Conservation (phyloP, 2,329 filamentous ascomycete genomes). For the Aspergillus oerlinghausenensis region DNA sequence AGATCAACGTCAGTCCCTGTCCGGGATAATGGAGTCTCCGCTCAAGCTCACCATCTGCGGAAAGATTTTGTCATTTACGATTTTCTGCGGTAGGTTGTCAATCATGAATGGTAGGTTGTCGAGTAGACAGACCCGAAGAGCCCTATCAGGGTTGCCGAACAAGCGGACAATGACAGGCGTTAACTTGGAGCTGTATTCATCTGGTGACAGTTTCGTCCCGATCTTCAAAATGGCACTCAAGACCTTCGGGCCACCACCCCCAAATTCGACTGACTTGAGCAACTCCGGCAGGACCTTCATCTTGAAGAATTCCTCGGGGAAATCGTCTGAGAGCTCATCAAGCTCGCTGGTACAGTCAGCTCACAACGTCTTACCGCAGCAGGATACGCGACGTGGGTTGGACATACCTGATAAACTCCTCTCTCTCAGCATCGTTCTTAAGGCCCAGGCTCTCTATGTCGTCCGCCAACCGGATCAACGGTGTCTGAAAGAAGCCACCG, state of each 20-base stretch:
- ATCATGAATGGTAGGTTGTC: constrained; percentile 90
- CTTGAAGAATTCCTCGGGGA: constrained; percentile 96
- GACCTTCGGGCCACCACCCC: constrained; percentile 88
- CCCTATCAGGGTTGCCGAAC: constrained; percentile 87
- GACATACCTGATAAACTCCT: constrained; percentile 69
- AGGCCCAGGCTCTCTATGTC: constrained; percentile 89
- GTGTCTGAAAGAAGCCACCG: constrained; percentile 87
- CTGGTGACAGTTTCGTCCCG: constrained; percentile 74
- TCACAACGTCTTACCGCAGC: neutral
- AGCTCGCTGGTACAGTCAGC: constrained; percentile 56
- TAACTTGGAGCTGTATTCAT: constrained; percentile 82
- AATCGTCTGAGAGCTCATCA: constrained; percentile 83
- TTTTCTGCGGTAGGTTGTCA: constrained; percentile 77
- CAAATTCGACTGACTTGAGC: constrained; percentile 98
- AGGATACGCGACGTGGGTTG: neutral
- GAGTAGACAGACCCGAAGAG: constrained; percentile 82
- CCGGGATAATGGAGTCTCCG: neutral
- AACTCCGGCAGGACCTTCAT: constrained; percentile 93
- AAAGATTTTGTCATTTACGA: constrained; percentile 95
- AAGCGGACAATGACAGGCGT: constrained; percentile 82
- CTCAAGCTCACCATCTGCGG: constrained; percentile 70
- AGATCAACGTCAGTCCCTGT: constrained; percentile 3
- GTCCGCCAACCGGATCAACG: constrained; percentile 86
- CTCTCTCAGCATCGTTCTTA: constrained; percentile 77
- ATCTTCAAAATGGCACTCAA: constrained; percentile 88